phyloP scores from a whole-genome alignment of 2,329 filamentous ascomycete species.

The Coleophoma cylindrospora region DNA sequence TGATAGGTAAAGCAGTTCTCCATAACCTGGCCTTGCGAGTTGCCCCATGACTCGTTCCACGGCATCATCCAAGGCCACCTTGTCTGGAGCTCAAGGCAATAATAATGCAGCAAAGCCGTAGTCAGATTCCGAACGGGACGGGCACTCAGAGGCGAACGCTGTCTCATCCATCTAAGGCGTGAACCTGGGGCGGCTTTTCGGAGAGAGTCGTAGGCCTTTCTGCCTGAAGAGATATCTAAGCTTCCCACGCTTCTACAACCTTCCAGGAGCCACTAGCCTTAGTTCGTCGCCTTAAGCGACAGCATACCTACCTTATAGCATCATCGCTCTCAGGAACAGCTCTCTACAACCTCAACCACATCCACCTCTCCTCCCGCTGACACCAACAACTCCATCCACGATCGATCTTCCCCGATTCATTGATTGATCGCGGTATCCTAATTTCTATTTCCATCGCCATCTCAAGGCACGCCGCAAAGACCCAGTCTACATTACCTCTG shows the following conservation, averaged over 20 bases:
- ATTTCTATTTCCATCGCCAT: not conserved
- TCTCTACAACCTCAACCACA: not conserved
- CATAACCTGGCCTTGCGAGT: too few relatives aligned
- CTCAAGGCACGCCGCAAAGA: not conserved
- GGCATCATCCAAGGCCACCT: too few relatives aligned
- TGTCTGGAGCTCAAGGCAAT: not conserved
- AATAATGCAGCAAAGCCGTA: not conserved
- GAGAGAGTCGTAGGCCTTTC: constrained; percentile 1
- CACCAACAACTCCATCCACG: not conserved
- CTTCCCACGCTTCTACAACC: constrained; percentile 1
- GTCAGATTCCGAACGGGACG: not conserved
- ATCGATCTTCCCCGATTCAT: not conserved
- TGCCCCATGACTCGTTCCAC: not conserved
- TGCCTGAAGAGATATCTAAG: constrained; percentile 5
- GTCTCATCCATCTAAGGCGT: not conserved
- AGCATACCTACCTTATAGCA: not conserved
- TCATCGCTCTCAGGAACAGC: not conserved
- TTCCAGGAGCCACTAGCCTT: not conserved
- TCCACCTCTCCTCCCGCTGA: not conserved
- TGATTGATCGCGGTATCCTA: not conserved
- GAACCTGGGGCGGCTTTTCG: not conserved
- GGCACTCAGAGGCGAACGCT: not conserved
- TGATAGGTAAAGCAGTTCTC: too few relatives aligned
- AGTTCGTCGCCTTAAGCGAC: not conserved
- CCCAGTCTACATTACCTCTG: not conserved